These are phyloP conservation scores for Monosporascus ibericus DNA, from an alignment of 2,329 filamentous ascomycete species.

Conservation along the genomic window DNA sequence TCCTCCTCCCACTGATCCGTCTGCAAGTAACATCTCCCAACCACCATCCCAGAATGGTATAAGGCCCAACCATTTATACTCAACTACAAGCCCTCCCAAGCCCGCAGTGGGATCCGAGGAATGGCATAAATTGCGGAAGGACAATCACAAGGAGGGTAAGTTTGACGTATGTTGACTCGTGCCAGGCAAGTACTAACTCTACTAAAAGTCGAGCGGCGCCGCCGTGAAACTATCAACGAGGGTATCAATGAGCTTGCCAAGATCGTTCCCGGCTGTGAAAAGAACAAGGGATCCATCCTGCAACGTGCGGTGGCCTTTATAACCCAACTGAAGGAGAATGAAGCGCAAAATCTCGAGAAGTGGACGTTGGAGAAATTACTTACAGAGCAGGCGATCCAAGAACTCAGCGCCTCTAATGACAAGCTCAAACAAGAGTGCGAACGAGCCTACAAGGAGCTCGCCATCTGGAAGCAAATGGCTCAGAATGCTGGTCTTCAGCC, in stretches of 20 bases:
- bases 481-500: constrained; percentile 52
- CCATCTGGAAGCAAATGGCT: constrained; percentile 69
- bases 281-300: constrained; percentile 97
- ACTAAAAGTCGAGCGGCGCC: constrained; percentile 77
- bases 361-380: constrained; percentile 88
- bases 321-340: constrained; percentile 87
- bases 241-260: constrained; percentile 97
- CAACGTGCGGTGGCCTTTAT: constrained; percentile 94
- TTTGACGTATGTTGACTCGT: constrained; percentile 3
- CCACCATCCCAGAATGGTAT: constrained; percentile 34
- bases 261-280: constrained; percentile 95
- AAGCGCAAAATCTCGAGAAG: constrained; percentile 89
- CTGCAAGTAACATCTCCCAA: constrained; percentile 16
- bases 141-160: constrained; percentile 97
- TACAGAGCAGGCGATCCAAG: constrained; percentile 81
- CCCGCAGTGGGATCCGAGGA: constrained; percentile 92
- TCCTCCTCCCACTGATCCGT: constrained; percentile 19
- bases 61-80: constrained; percentile 28
- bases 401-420: constrained; percentile 81
- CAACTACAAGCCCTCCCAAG: constrained; percentile 52
- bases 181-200: constrained; percentile 11
- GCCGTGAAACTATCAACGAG: constrained; percentile 97
- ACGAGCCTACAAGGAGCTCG: constrained; percentile 68
- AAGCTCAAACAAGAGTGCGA: constrained; percentile 79
- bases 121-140: constrained; percentile 95